A percentile compares a stretch with the other conserved stretches of the same genome.
These are phyloP conservation scores for Xylaria digitata DNA, from an alignment of 2,329 filamentous ascomycete species.

Conservation along the genomic window DNA sequence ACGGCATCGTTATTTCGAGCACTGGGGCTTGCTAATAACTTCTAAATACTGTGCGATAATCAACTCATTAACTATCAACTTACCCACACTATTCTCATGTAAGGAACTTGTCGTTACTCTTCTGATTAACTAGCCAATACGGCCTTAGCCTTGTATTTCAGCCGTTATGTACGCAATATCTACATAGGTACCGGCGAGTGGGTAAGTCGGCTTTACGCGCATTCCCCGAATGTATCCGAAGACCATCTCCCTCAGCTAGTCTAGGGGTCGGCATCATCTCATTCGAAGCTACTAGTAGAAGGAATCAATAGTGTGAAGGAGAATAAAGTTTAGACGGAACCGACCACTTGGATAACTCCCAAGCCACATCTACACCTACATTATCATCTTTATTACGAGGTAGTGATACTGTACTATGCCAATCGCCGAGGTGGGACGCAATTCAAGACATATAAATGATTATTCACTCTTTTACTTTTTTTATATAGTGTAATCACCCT, in stretches of 20 bases:
- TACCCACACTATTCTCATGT: neutral
- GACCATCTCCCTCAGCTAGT: neutral
- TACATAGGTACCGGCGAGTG: neutral
- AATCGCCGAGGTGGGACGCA: neutral
- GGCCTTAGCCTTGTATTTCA: slow-evolving; percentile 18
- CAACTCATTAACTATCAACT: neutral
- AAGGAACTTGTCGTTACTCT: neutral
- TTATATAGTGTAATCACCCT: neutral
- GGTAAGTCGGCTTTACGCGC: neutral
- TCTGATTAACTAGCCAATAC: neutral
- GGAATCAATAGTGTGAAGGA: neutral
- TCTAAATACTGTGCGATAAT: neutral
- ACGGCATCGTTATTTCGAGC: neutral
- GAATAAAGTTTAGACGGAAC: slow-evolving; percentile 19
- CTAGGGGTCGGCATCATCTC: slow-evolving; percentile 3
- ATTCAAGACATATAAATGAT: slow-evolving; percentile 12
- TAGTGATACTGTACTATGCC: slow-evolving; percentile 1
- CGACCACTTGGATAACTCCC: neutral
- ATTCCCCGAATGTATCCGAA: neutral
- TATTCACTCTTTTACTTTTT: neutral
- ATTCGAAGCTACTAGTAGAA: neutral
- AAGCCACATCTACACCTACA: slow-evolving; percentile 7
- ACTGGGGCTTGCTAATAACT: neutral
- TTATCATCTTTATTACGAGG: neutral
- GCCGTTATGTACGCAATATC: neutral